Evolutionary conservation across 2,329 filamentous ascomycete species (phyloP).

Genomic region (Cordyceps militaris): DNA sequence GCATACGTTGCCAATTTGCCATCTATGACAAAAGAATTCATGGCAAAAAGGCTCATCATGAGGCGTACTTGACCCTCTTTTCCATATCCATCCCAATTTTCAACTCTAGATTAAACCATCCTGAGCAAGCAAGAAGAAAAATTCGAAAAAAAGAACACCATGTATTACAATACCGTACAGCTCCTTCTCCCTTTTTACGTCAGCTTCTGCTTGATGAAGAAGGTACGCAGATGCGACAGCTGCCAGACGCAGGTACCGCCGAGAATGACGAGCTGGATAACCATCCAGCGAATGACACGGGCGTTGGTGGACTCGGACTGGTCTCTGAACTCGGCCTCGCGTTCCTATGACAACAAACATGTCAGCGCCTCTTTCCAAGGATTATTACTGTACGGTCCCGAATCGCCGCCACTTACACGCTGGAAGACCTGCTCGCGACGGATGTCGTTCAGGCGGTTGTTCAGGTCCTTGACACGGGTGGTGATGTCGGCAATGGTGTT

Average conservation of each 20-base stretch:
- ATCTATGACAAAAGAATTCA: neutral
- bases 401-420: conserved; percentile 48
- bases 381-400: neutral
- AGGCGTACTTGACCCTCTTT: neutral
- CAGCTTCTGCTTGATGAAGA: conserved; percentile 99
- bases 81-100: neutral
- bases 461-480: conserved; percentile 81
- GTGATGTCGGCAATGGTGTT: conserved; percentile 85
- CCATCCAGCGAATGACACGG: conserved; percentile 86
- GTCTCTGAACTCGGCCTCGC: conserved; percentile 95
- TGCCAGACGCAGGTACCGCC: conserved; percentile 93
- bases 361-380: conserved; percentile 8
- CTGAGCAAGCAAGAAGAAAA: conserved; percentile 4
- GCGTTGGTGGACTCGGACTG: conserved; percentile 91
- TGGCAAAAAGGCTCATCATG: neutral
- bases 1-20: neutral
- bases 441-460: conserved; percentile 79
- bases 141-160: neutral
- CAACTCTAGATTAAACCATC: neutral
- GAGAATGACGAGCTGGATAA: conserved; percentile 81
- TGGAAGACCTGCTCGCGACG: conserved; percentile 95
- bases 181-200: conserved; percentile 49
- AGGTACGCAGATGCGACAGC: conserved; percentile 85
- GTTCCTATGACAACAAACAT: conserved; percentile 60
- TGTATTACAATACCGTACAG: neutral